These are phyloP conservation scores for Ilyonectria destructans DNA, from an alignment of 2,329 filamentous ascomycete genomes.

Conservation along the genomic window DNA sequence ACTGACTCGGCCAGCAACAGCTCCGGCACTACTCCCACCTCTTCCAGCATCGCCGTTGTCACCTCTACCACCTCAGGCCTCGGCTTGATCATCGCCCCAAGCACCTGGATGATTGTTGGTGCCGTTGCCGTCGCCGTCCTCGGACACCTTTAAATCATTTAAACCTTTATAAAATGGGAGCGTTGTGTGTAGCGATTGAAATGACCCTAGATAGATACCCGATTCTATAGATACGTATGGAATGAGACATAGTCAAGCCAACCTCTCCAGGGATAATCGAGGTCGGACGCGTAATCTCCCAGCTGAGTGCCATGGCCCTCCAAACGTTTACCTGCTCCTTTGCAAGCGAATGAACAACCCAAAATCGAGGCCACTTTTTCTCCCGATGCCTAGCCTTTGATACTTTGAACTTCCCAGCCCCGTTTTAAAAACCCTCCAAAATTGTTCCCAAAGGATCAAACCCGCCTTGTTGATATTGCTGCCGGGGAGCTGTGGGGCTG, in stretches of 20 bases:
- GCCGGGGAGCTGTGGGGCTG: not conserved
- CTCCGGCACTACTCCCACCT: constrained; percentile 3
- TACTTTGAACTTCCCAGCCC: not conserved
- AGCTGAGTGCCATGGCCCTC: not conserved
- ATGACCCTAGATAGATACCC: constrained; percentile 22
- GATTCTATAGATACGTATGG: constrained; percentile 16
- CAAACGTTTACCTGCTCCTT: not conserved
- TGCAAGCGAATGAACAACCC: not conserved
- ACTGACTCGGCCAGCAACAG: constrained; percentile 4
- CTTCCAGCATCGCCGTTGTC: not conserved
- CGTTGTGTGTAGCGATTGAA: not conserved
- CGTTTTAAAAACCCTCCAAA: too few species aligned
- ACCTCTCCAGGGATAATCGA: constrained; percentile 20
- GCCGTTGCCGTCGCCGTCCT: not conserved
- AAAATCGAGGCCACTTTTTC: not conserved
- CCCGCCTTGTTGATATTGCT: not conserved
- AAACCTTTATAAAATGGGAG: not conserved
- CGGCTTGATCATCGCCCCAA: not conserved
- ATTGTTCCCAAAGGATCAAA: not conserved
- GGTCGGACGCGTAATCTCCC: constrained; percentile 23
- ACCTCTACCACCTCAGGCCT: not conserved
- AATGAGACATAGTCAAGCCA: constrained; percentile 23
- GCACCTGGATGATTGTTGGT: not conserved
- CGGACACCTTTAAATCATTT: constrained; percentile 6
- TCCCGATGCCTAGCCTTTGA: not conserved